Percentiles rank a stretch among this genome's conserved stretches.
Evolutionary conservation across 768 basidiomycete species (phyloP).

Genomic region (Ephemerocybe angulata): DNA sequence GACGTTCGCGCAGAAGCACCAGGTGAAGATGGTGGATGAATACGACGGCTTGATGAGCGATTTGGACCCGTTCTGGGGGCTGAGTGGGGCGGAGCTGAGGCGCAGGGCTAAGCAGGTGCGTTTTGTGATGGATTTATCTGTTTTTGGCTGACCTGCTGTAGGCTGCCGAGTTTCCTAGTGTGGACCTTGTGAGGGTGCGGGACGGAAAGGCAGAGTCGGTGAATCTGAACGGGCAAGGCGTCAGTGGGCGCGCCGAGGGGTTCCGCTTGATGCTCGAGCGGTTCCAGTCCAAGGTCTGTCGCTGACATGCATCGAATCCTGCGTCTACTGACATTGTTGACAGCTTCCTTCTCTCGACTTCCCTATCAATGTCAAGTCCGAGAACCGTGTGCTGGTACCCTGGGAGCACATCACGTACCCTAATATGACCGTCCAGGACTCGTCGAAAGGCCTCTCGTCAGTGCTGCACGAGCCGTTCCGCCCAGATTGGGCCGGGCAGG

Average conservation of each 20-base stretch:
- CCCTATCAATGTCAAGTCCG: too few species aligned
- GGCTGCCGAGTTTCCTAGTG: conserved; percentile 70
- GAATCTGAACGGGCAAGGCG: conserved; percentile 47
- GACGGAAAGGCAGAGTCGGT: conserved; percentile 55
- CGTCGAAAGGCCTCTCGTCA: too few species aligned
- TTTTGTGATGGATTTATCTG: neutral
- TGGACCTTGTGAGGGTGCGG: conserved; percentile 70
- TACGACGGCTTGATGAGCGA: conserved; percentile 70
- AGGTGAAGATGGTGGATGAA: conserved; percentile 75
- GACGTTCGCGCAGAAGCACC: conserved; percentile 61
- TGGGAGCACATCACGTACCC: too few species aligned
- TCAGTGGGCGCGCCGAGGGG: conserved; percentile 65
- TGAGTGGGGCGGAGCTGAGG: conserved; percentile 62
- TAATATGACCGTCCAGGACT: too few species aligned
- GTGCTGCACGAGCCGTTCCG: too few species aligned
- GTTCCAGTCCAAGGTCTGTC: too few species aligned
- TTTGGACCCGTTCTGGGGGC: conserved; percentile 71
- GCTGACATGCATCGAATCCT: too few species aligned
- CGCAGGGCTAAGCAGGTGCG: conserved; percentile 49
- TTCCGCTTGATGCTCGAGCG: too few species aligned
- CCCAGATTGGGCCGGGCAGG: too few species aligned
- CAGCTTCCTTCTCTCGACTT: too few species aligned
- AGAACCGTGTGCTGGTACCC: too few species aligned
- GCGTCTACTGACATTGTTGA: too few species aligned
- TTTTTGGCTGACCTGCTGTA: conserved; percentile 20